A percentile compares a stretch with the other conserved stretches of the same genome.
These are phyloP conservation scores for Forsythia viridissima DNA, from an alignment of 257 asterid genomes.

Conservation along the genomic window DNA sequence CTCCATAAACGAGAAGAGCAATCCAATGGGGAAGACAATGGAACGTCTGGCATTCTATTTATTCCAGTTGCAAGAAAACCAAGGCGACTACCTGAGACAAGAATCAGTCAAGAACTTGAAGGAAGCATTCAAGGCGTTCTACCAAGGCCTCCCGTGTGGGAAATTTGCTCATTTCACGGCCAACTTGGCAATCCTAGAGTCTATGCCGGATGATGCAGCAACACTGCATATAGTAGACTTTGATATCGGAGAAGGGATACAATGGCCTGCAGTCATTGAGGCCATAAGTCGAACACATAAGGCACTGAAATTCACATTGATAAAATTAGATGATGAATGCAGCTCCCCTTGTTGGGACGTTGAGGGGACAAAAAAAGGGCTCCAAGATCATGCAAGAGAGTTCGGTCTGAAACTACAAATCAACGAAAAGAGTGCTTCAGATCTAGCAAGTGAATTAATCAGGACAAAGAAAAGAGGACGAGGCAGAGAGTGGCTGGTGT, in stretches of 20 bases:
- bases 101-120: conserved; percentile 54
- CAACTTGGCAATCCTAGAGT: conserved; percentile 40
- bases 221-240: conserved; percentile 37
- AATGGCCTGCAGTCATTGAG: conserved; percentile 59
- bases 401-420: conserved; percentile 41
- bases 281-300: conserved; percentile 39
- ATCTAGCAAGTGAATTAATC: conserved; percentile 37
- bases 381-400: conserved; percentile 46
- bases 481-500: conserved; percentile 53
- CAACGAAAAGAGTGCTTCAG: conserved; percentile 43
- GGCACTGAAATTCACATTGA: conserved; percentile 49
- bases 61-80: conserved; percentile 42
- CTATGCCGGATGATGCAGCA: conserved; percentile 30
- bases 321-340: conserved; percentile 38
- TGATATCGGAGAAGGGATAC: conserved; percentile 45
- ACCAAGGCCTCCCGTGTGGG: conserved; percentile 39
- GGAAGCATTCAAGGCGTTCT: conserved; percentile 53
- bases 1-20: conserved; percentile 44
- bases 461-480: conserved; percentile 32
- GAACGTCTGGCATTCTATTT: conserved; percentile 64
- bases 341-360: conserved; percentile 32
- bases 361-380: conserved; percentile 50
- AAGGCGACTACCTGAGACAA: conserved; percentile 41
- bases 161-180: conserved; percentile 47
- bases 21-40: conserved; percentile 46